Evolutionary conservation across 73 alveolate genomes (phyloP).

Genomic region (Tetrahymena thermophila): DNA sequence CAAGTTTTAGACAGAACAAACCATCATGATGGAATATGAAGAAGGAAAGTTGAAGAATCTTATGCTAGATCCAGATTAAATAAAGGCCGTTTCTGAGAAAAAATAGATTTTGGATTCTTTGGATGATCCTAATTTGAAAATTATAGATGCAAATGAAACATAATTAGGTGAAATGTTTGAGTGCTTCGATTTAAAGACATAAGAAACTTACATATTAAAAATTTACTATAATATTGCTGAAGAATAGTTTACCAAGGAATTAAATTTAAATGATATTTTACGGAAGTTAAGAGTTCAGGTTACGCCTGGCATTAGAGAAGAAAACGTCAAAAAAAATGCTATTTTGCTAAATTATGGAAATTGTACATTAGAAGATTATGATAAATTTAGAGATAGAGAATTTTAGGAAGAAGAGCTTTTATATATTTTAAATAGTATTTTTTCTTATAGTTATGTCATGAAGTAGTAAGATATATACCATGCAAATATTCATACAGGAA

Average conservation of each 20-base stretch:
- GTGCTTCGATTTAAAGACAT: not conserved
- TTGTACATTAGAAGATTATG: not conserved
- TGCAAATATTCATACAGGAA: not conserved
- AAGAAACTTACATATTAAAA: not conserved
- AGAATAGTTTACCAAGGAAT: not conserved
- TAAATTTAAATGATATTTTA: not conserved
- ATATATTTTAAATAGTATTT: not conserved
- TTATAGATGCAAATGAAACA: not conserved
- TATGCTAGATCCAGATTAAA: not conserved
- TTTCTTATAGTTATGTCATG: not conserved
- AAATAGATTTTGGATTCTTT: not conserved
- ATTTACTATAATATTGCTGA: not conserved
- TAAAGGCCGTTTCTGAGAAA: not conserved
- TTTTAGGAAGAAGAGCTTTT: not conserved
- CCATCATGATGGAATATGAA: not conserved
- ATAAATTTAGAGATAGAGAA: not conserved
- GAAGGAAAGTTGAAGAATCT: not conserved
- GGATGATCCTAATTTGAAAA: not conserved
- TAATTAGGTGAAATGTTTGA: not conserved
- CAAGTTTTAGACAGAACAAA: not conserved
- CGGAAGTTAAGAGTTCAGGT: not conserved
- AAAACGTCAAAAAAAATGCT: not conserved
- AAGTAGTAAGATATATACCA: not conserved
- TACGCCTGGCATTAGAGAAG: not conserved
- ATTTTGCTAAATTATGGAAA: not conserved